Evolutionary conservation across 305 asterid species (phyloP), one percentile per base, ranked within the genome.

Genomic region (Lippia alba): DNA sequence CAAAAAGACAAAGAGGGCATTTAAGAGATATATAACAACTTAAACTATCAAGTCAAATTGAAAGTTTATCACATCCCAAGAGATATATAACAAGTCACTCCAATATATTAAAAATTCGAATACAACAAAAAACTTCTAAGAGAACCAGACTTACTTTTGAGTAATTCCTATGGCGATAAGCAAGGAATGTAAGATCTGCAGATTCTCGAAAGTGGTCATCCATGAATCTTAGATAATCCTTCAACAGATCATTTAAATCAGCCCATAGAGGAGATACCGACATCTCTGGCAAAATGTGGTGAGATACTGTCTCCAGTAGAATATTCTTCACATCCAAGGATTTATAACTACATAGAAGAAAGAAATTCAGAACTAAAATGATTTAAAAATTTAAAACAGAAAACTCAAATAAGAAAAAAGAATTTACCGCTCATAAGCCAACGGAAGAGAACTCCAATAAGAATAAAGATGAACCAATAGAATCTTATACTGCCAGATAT

Each of bases 231-330:
- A 92, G 61, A 78, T 96, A 92, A 54, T 89, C 96, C 56, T 73
- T 79, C 76, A 96, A 77, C 51, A 91, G 83, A 84, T 82, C 72
- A 77, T 82, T 83, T 69, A 83, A 62, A 82, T 91, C 94, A 40
- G 91, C 61, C 99, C 97, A 96, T 30, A 91, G 81, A 12, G 97
- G 96, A 65, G 98, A 96, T 66, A 78, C 77, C 80, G 92, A 74
- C 97, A 92, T 89, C 85, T 93, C 97, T 7, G 97, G 99, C 77
- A 96, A 85, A 73, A 96, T 89, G 78, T 91, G 96, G 89, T 92
- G 95, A 9, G 91, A 86, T 71, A 84, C 86, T 57, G 97, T 87
- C 88, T 96, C 99, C 88, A 91, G 80, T 84, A 96, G 82, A 71
- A 96, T 92, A 81, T 96, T 96, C 88, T 96, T 96, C 85, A 89